Base-by-base conservation (phyloP, 2,329 filamentous ascomycete genomes). In the Penicillium olsonii region DNA sequence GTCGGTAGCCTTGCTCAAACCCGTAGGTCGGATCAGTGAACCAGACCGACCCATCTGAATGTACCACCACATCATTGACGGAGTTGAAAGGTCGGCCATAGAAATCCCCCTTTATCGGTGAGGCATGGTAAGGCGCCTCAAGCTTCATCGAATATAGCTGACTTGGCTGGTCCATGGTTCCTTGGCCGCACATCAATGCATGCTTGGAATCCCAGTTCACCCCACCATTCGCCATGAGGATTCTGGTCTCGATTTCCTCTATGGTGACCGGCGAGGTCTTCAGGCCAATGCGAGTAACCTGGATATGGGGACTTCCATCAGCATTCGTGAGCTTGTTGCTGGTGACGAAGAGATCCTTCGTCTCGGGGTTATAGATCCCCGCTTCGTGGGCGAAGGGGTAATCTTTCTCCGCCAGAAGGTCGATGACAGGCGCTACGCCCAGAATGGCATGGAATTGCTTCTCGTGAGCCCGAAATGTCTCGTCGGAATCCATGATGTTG, bases 311-410 rank as follows among this genome's bases (percentile, higher is more conserved):
- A 11, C 52, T 37, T 22, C 56, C 52, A n/a, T 42, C 52, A n/a
- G 45, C 45, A 43, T 45, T 38, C 7, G 24, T 31, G 47, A 52
- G 61, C 41, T 59, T 65, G 42, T 69, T 71, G 56, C 69, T 71
- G 2, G 71, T 74, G 47, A 74, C 64, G 57, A 66, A 74, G 9
- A 74, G 54, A 2, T 58, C 57, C 37, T 68, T 63, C 3, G 56
- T 64, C 4, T 53, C 43, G 2, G 63, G 56, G 8, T 72, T 62
- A 57, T 64, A 74, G 33, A 74, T 57, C 17, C 71, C 61, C 0
- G 77, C 78, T 61, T 80, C 78, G 52, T 81, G 78, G 1, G 77
- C 77, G 43, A 80, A 79, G 0, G 76, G 72, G 34, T 76, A 73
- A 5, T 59, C 49, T 26, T 71, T 68, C 50, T 75, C 68, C 20